A percentile compares a stretch with the other conserved stretches of the same genome.
phyloP scores from a whole-genome alignment of 2,329 filamentous ascomycete genomes.

The Penicillium concentricum region DNA sequence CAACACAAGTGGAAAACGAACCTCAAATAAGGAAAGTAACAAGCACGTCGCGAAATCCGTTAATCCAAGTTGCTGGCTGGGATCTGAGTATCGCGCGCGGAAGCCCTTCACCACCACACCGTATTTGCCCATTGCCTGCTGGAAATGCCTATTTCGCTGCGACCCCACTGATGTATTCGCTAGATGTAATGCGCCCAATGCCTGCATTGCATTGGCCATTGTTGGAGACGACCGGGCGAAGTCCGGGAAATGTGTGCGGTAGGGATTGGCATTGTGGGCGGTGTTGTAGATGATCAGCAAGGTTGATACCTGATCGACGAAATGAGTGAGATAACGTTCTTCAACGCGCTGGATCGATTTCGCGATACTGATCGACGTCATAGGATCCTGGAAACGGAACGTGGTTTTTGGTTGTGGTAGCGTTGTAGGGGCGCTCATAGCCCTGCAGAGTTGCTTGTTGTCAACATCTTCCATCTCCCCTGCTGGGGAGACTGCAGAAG shows the following conservation, averaged over 20 bases:
- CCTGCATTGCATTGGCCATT: conserved; percentile 41
- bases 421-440: conserved; percentile 26
- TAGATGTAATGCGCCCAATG: conserved; percentile 42
- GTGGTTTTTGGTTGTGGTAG: conserved; percentile 17
- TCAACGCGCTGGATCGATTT: conserved; percentile 25
- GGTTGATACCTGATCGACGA: conserved; percentile 35
- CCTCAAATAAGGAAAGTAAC: conserved; percentile 37
- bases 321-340: conserved; percentile 38
- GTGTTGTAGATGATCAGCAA: conserved; percentile 39
- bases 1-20: conserved; percentile 9
- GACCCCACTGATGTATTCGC: conserved; percentile 37
- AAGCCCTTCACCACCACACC: conserved; percentile 38
- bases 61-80: conserved; percentile 25
- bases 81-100: conserved; percentile 27
- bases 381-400: conserved; percentile 30
- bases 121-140: conserved; percentile 41
- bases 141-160: conserved; percentile 36
- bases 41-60: conserved; percentile 38
- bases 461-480: conserved; percentile 11
- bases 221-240: conserved; percentile 35
- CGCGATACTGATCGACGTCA: conserved; percentile 18
- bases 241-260: conserved; percentile 34
- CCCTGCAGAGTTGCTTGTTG: conserved; percentile 10
- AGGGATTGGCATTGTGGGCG: conserved; percentile 38
- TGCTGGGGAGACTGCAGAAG: conserved; percentile 3